Evolutionary conservation across 345 rosid species (phyloP), one percentile per base, ranked within the genome.

Genomic region (Heritiera littoralis): DNA sequence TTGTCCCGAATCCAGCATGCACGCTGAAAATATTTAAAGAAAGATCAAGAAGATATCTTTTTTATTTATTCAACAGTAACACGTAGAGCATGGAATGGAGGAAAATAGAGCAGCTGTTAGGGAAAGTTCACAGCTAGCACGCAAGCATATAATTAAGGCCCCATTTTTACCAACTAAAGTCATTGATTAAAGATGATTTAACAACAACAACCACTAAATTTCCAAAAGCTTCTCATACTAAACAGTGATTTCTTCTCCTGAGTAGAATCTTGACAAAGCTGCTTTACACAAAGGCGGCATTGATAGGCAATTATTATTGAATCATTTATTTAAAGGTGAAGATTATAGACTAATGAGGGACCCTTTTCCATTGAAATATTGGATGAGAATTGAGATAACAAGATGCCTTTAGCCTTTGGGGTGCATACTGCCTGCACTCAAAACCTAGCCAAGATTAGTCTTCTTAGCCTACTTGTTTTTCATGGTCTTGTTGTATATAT

Each of bases 121-220:
- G 40, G 30, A 40, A 66, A 66, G 46, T 17, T 46, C 41, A 48
- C 32, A 17, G 77, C 77, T 54, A 30, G 43, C 14, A 30, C 43
- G 59, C 23, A 35, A 32, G 64, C 12, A 54, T 32, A 54, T 38
- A 17, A 30, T 17, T 18, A 66, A 81, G 78, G 81, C 46, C 84
- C 83, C 83, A 77, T 77, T 51, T 74, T 71, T 15, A 78, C 80
- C 84, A 76, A 75, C 71, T 52, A 69, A 78, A 80, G 74, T 38
- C 23, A 15, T 65, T 64, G 77, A 79, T 84, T 76, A 79, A 79
- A 79, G 78, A 80, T 85, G 87, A 78, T 82, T 82, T 56, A 80
- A 74, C 78, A 80, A 40, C 76, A 30, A 60, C 81, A n/a, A 69
- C 81, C 45, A 32, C 65, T 13, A 17, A 38, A 72, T 78, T 80